Evolutionary conservation across 1,284 basidiomycete genomes (phyloP).

Genomic region (Cutaneotrichosporon spelunceum): DNA sequence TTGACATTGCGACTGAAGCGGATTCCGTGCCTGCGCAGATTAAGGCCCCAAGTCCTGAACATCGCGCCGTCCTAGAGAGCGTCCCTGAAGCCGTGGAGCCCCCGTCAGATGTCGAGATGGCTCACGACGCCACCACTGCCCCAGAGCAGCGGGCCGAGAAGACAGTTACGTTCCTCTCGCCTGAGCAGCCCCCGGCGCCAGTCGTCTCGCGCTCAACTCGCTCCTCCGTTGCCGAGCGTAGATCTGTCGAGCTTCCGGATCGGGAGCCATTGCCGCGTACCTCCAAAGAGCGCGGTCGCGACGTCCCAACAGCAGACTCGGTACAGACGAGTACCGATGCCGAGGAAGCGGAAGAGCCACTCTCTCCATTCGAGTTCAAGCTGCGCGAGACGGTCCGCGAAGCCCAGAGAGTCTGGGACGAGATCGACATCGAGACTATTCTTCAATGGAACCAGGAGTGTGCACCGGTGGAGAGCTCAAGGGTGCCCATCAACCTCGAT

Average conservation of each 20-base stretch:
- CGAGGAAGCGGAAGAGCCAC: constrained; percentile 25
- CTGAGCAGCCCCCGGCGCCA: not conserved
- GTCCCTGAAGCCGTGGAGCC: not conserved
- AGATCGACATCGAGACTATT: constrained; percentile 26
- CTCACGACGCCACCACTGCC: not conserved
- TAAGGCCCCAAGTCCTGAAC: not conserved
- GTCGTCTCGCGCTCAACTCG: constrained; percentile 5
- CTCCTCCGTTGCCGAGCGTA: constrained; percentile 39
- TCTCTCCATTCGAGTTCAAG: constrained; percentile 18
- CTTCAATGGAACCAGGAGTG: constrained; percentile 33
- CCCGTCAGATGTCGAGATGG: not conserved
- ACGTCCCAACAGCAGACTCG: constrained; percentile 33
- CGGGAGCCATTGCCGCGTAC: constrained; percentile 2
- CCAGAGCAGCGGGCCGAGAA: constrained; percentile 8
- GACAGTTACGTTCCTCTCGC: constrained; percentile 20
- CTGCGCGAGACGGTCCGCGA: constrained; percentile 26
- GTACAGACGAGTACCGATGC: constrained; percentile 30
- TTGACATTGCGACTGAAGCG: not conserved
- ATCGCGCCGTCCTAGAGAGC: not conserved
- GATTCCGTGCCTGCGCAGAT: not conserved
- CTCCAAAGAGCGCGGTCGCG: not conserved
- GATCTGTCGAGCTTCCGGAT: constrained; percentile 27
- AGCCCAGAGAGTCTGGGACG: constrained; percentile 1
- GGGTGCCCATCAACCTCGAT: constrained; percentile 14
- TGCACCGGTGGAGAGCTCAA: constrained; percentile 25